These are phyloP conservation scores for Podila verticillata DNA, from an alignment of 192 early-diverging fungal species.

Conservation along the genomic window DNA sequence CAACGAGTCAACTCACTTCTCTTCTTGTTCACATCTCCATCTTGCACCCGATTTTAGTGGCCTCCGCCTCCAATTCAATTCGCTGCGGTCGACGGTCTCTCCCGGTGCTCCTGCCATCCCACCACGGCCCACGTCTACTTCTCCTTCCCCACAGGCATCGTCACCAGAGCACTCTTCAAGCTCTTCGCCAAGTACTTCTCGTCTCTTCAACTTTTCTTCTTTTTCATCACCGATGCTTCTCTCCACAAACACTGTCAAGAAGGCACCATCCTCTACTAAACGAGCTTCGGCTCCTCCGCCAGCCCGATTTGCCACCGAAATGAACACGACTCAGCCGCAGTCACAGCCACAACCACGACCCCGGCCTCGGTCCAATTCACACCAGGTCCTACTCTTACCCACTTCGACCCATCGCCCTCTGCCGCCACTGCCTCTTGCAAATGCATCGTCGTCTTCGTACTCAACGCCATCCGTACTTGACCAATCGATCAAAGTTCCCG, in stretches of 20 bases:
- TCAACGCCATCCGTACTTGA: slow-evolving; percentile 1
- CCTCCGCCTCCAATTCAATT: no score
- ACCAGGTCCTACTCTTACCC: slow-evolving; percentile 4
- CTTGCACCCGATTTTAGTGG: no score
- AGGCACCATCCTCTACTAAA: not conserved
- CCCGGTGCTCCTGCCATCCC: not conserved
- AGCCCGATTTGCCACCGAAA: slow-evolving; percentile 6
- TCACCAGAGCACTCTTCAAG: not conserved
- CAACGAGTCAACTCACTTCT: no score
- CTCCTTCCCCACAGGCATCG: not conserved
- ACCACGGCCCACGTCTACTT: not conserved
- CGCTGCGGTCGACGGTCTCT: not conserved
- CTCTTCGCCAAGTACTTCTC: not conserved
- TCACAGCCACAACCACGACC: not conserved
- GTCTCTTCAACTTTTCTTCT: not conserved
- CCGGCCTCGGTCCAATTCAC: slow-evolving; percentile 18
- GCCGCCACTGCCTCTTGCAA: slow-evolving; percentile 8
- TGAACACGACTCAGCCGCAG: not conserved
- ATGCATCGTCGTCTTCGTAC: not conserved
- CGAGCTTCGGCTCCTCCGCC: slow-evolving; percentile 26
- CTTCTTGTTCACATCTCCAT: no score
- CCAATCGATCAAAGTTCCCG: slow-evolving; percentile 28
- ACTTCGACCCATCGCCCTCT: slow-evolving; percentile 7
- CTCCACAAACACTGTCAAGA: slow-evolving; percentile 13
- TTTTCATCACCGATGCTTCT: slow-evolving; percentile 17